Evolutionary conservation across 768 basidiomycete species (phyloP), one percentile per base, ranked within the genome.

Genomic region (Suillus clintonianus): DNA sequence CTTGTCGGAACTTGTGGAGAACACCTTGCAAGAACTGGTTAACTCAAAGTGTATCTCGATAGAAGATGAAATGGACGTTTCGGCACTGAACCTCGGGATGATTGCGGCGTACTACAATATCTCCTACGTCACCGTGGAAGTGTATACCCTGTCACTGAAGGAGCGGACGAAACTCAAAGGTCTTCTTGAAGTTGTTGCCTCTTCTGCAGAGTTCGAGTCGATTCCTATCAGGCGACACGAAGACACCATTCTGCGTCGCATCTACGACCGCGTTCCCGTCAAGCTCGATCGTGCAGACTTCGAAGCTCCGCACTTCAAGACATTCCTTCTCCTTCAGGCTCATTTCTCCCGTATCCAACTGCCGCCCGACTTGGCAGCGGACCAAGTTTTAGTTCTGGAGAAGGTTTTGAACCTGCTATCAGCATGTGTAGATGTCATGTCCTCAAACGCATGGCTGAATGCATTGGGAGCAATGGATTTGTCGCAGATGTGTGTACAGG

Each of bases 401-500:
- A 98, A 96, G 77, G 90, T 96, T 27, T 81, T 97, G 68, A 96
- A 95, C 71, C 77, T 97, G 19, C 82, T 97, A 17, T 94, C 94
- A 11, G 97, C 97, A 1, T 97, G 94, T 70, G 95, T 99, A 37
- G 96, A 98, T 72, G 97, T 99, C 62, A 95, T 99, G 94, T 95
- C 94, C 3, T 95, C 94, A 41, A 98, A 97, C 71, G 95, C 92
- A 2, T 97, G 91, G 91, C 77, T 99, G 70, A 96, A 89, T 71
- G 97, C 97, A 0, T 78, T 98, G 27, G 92, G 95, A 37, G 96
- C 96, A 0, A 99, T 99, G 97, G 97, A 99, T 76, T 78, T 99
- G 54, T 93, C 93, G 10, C 97, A 99, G 76, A 99, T 99, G 97
- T 96, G 94, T 76, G 94, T 98, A 5, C 97, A 99, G 75, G 95